Evolutionary conservation across 2,329 filamentous ascomycete species (phyloP).

Genomic region (Diaporthe sp.): DNA sequence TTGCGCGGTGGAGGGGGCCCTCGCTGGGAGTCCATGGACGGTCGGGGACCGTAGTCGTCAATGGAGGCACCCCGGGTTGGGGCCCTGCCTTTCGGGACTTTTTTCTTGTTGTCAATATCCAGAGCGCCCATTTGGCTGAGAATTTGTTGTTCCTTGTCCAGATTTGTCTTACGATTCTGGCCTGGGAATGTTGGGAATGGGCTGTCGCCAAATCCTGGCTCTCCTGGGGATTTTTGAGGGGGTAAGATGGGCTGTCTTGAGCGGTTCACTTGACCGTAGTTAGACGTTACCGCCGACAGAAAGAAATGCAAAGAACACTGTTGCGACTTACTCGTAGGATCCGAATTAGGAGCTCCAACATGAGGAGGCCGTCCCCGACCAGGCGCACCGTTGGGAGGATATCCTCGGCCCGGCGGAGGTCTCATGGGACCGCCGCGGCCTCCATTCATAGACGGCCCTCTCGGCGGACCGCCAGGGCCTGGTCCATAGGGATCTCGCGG

Average conservation of each 20-base stretch:
- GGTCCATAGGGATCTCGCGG: conserved; percentile 61
- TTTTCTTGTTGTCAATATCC: conserved; percentile 49
- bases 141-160: conserved; percentile 57
- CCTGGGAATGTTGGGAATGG: conserved; percentile 60
- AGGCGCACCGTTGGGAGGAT: conserved; percentile 50
- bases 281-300: conserved; percentile 37
- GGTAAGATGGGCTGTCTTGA: conserved; percentile 48
- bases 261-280: conserved; percentile 44
- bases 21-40: conserved; percentile 53
- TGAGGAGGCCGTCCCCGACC: conserved; percentile 56
- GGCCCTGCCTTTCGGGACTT: conserved; percentile 37
- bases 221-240: conserved; percentile 39
- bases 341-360: conserved; percentile 54
- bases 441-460: conserved; percentile 56
- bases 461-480: conserved; percentile 56
- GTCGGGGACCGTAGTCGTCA: conserved; percentile 48
- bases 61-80: conserved; percentile 44
- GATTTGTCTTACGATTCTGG: conserved; percentile 54
- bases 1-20: conserved; percentile 53
- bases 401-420: conserved; percentile 54
- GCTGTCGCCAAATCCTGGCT: conserved; percentile 56
- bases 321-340: conserved; percentile 56
- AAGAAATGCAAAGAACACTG: conserved; percentile 27
- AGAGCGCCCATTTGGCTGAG: conserved; percentile 58
- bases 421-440: conserved; percentile 62